phyloP scores from a whole-genome alignment of 139 green algal species.

The Diplosphaera chodatii region DNA sequence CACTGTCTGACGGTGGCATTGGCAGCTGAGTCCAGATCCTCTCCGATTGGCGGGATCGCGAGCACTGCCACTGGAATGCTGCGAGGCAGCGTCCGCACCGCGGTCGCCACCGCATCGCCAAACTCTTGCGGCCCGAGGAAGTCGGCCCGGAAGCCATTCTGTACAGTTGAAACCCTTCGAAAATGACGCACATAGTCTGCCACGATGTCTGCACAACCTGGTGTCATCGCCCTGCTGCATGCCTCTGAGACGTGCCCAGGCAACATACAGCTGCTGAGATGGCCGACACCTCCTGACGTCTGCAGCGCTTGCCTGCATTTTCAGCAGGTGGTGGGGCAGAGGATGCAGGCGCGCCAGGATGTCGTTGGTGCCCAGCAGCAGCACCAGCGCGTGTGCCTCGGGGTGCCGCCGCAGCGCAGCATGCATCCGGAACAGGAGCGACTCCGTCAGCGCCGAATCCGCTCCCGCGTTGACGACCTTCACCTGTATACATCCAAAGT shows the following conservation, averaged over 20 bases:
- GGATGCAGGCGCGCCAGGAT: not conserved
- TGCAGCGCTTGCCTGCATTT: not conserved
- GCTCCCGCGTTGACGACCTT: not conserved
- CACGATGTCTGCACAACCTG: no score
- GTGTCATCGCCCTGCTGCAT: no score
- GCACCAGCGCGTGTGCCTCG: not conserved
- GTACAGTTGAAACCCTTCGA: no score
- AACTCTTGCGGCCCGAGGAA: not conserved
- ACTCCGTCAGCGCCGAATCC: not conserved
- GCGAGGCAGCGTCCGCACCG: not conserved
- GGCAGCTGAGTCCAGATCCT: not conserved
- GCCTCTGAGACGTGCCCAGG: no score
- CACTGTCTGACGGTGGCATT: not conserved
- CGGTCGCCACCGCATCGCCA: not conserved
- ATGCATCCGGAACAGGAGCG: not conserved
- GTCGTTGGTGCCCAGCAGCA: constrained; percentile 1
- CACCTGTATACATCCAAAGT: not conserved
- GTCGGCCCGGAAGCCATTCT: not conserved
- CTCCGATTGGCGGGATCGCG: not conserved
- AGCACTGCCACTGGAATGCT: not conserved
- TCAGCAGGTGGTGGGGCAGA: not conserved
- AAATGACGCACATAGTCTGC: no score
- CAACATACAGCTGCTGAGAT: no score
- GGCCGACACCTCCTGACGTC: no score
- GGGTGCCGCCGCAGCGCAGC: not conserved